Conservation (phyloP, 805 yeast genomes). For the Saccharomycopsis sp. region DNA sequence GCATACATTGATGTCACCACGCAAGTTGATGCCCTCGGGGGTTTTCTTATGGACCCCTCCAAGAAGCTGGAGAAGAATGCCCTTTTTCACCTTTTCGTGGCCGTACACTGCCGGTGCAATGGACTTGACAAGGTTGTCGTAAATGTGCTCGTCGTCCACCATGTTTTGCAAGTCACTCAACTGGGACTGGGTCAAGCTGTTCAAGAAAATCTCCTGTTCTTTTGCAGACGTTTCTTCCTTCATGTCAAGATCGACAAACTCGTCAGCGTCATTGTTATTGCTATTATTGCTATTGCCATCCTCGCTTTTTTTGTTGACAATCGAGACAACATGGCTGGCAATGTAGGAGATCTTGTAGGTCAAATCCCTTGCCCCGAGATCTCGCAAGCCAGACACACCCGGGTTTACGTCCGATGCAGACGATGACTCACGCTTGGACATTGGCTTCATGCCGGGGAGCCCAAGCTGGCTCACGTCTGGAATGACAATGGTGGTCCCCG, state of each 20-base stretch:
- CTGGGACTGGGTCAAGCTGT: constrained; percentile 71
- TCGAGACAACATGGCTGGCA: constrained; percentile 82
- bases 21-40: constrained; percentile 83
- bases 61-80: constrained; percentile 74
- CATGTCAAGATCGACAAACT: constrained; percentile 23
- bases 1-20: constrained; percentile 96
- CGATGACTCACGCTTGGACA: constrained; percentile 58
- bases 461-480: constrained; percentile 94
- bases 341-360: constrained; percentile 86
- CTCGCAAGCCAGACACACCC: constrained; percentile 81
- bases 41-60: constrained; percentile 96
- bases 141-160: constrained; percentile 84
- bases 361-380: constrained; percentile 90
- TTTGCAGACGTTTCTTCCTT: constrained; percentile 45
- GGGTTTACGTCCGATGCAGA: constrained; percentile 52
- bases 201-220: constrained; percentile 75
- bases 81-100: constrained; percentile 89
- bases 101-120: constrained; percentile 96
- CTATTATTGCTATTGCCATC: constrained; percentile 23
- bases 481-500: constrained; percentile 89
- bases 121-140: constrained; percentile 74
- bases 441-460: constrained; percentile 89
- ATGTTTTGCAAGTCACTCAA: constrained; percentile 76
- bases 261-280: constrained; percentile 27
- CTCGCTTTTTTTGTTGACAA: constrained; percentile 27